Evolutionary conservation across 2,329 filamentous ascomycete species (phyloP), one percentile per base, ranked within the genome.

Genomic region (Ceratocystis albifundus): DNA sequence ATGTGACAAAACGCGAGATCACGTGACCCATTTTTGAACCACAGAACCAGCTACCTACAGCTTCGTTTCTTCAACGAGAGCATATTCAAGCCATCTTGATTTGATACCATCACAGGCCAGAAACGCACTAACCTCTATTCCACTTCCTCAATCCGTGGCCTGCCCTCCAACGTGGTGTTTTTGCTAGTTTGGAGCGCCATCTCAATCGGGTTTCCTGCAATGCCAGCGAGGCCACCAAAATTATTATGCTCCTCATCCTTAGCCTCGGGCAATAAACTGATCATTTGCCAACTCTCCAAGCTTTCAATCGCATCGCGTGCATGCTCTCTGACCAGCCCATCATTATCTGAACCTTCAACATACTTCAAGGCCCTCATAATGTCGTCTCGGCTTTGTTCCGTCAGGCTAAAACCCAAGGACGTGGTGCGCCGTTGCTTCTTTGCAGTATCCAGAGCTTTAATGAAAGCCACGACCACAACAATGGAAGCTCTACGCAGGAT

Each of bases 401-500:
- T 81, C 53, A 85, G 75, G 0, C 80, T 82, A 68, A 85, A 84
- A 0, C 78, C 80, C 15, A 84, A 73, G 36, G 55, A 36, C n/a
- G 15, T 8, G 8, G 74, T 76, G 61, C 72, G 77, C 2, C 78
- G 75, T 10, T 74, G 71, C 62, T 82, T 76, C 67, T 78, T 78
- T 4, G 81, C 82, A 1, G 75, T 74, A 68, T 86, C 81, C 44
- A 89, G 74, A 0, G 84, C 83, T 66, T 76, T 79, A 36, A 89
- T 76, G 69, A 90, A 81, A 50, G 80, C 80, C 68, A 88, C 76
- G 5, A 90, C 75, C 28, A 86, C 77, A 48, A 89, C 70, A 44
- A 88, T 82, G 3, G 87, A 87, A 5, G 87, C 82, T 25, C 88
- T 79, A 32, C 88, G 78, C 65, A 90, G 72, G 45, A 90, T 88